phyloP scores from a whole-genome alignment of 192 early-diverging fungal genomes.

The Linnemannia hyalina region DNA sequence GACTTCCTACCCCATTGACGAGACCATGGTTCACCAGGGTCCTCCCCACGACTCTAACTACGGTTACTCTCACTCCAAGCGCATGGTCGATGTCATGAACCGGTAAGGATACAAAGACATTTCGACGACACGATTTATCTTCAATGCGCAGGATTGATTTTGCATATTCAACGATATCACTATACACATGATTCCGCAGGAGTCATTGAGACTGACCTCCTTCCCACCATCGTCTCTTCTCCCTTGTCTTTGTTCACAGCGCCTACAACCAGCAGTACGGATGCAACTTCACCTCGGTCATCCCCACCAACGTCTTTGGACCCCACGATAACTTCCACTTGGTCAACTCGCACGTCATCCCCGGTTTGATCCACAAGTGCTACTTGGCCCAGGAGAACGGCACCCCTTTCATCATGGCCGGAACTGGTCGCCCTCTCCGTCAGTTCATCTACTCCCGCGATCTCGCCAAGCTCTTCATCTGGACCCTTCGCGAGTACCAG shows the following conservation, averaged over 20 bases:
- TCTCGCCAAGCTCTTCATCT: conserved; percentile 84
- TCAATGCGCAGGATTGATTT: not conserved
- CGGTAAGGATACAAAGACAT: conserved; percentile 59
- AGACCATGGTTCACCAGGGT: conserved; percentile 87
- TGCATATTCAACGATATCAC: not conserved
- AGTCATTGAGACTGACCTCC: not conserved
- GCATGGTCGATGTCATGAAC: conserved; percentile 88
- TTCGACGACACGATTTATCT: not conserved
- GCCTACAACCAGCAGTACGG: conserved; percentile 86
- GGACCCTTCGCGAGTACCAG: conserved; percentile 84
- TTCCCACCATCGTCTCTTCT: not conserved
- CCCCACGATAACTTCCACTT: conserved; percentile 85
- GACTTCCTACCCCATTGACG: conserved; percentile 86
- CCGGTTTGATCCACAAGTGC: conserved; percentile 86
- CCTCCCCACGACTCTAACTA: conserved; percentile 86
- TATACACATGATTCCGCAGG: not conserved
- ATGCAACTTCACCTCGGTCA: conserved; percentile 82
- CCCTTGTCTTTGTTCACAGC: conserved; percentile 42
- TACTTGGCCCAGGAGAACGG: conserved; percentile 82
- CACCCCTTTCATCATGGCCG: conserved; percentile 81
- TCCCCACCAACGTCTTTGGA: conserved; percentile 89
- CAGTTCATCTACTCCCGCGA: conserved; percentile 89
- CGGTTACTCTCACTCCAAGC: conserved; percentile 86
- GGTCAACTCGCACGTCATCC: conserved; percentile 85
- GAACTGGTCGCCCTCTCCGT: conserved; percentile 82